A percentile compares a stretch with the other conserved stretches of the same genome.
Evolutionary conservation across 1,139 yeast genomes (phyloP).

Genomic region (Blastobotrys aristatus): DNA sequence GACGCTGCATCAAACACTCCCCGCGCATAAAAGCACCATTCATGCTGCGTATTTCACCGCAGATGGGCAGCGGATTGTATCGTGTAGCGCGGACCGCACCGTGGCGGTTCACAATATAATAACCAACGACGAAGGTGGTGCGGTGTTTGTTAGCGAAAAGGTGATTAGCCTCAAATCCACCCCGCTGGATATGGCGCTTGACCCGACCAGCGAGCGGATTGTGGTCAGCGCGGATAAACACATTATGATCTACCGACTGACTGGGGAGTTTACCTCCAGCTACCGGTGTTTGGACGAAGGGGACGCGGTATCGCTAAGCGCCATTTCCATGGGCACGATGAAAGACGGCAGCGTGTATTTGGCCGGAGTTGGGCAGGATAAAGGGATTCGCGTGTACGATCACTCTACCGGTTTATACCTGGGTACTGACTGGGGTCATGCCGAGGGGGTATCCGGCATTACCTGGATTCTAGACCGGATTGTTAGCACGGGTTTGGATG

Average conservation of each 20-base stretch:
- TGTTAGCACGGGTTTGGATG: conserved; percentile 30
- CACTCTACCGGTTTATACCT: conserved; percentile 44
- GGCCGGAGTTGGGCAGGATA: conserved; percentile 51
- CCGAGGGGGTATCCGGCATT: conserved; percentile 50
- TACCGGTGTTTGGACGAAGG: conserved; percentile 38
- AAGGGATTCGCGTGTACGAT: conserved; percentile 49
- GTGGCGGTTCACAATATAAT: conserved; percentile 47
- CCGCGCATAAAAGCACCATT: conserved; percentile 54
- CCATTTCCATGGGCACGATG: conserved; percentile 23
- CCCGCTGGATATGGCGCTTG: conserved; percentile 38
- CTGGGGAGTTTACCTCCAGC: conserved; percentile 38
- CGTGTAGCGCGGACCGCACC: conserved; percentile 57
- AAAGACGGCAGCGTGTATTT: conserved; percentile 28
- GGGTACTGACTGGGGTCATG: conserved; percentile 60
- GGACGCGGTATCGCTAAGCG: conserved; percentile 27
- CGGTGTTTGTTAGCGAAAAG: conserved; percentile 39
- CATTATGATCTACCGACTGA: conserved; percentile 40
- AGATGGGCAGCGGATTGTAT: conserved; percentile 38
- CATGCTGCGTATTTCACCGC: conserved; percentile 35
- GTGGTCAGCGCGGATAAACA: conserved; percentile 49
- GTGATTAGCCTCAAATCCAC: conserved; percentile 47
- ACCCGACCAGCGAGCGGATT: conserved; percentile 35
- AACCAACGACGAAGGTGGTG: conserved; percentile 17
- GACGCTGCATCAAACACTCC: conserved; percentile 53
- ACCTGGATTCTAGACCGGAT: conserved; percentile 25